Conservation (phyloP, 257 asterid genomes). For the Solanum pinnatisectum region DNA sequence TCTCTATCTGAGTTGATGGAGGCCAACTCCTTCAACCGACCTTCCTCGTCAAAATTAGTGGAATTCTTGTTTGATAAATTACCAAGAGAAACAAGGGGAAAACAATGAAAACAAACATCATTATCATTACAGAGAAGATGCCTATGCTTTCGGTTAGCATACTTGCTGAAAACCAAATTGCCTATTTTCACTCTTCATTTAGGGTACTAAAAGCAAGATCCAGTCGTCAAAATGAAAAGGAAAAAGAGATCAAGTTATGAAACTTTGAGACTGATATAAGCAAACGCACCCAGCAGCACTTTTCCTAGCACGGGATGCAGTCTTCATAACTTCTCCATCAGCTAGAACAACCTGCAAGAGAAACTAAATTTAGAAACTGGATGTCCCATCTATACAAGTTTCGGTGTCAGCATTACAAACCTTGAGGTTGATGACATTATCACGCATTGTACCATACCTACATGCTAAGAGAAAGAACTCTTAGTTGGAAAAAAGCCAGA, state of each 20-base stretch:
- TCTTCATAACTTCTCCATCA: slow-evolving; percentile 82
- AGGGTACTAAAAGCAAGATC: neutral
- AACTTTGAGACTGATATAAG: neutral
- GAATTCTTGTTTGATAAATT: neutral
- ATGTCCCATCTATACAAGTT: slow-evolving; percentile 4
- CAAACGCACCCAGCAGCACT: slow-evolving; percentile 90
- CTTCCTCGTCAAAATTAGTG: neutral
- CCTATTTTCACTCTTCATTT: neutral
- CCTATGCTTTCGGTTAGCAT: neutral
- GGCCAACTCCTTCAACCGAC: neutral
- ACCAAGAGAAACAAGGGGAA: neutral
- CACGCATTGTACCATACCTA: slow-evolving; percentile 99
- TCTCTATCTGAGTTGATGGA: neutral
- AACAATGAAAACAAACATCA: neutral
- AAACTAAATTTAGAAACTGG: slow-evolving; percentile 12
- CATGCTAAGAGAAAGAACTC: slow-evolving; percentile 41
- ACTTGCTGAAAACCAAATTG: neutral
- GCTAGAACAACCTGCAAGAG: slow-evolving; percentile 71
- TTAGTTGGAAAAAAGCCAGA: slow-evolving; percentile 19
- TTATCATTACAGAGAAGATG: neutral
- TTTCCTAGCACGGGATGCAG: slow-evolving; percentile 96
- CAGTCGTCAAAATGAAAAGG: neutral
- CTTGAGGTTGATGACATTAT: slow-evolving; percentile 93
- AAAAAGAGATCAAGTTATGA: neutral
- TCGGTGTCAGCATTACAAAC: slow-evolving; percentile 30